phyloP scores from a whole-genome alignment of 768 basidiomycete species.

The Leccinum pellstonianum region DNA sequence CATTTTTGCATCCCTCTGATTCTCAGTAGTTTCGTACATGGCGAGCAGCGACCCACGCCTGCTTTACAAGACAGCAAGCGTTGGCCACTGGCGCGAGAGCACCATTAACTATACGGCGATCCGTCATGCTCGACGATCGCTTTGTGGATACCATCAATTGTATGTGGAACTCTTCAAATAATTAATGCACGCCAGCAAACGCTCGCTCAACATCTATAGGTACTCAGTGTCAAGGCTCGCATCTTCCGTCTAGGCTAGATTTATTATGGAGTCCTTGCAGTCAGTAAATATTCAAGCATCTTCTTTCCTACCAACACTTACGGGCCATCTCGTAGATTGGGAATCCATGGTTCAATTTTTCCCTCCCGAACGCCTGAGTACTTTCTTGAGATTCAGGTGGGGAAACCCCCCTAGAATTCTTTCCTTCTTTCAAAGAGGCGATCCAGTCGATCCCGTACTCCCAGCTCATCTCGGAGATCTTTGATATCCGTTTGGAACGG shows the following conservation, averaged over 20 bases:
- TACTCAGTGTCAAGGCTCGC: constrained; percentile 8
- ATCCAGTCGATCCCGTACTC: constrained; percentile 10
- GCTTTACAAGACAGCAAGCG: constrained; percentile 3
- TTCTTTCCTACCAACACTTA: background rate
- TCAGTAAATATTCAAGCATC: constrained; percentile 13
- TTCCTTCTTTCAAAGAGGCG: constrained; percentile 5
- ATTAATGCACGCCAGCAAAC: background rate
- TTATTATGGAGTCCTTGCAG: constrained; percentile 29
- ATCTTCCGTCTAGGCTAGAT: constrained; percentile 14
- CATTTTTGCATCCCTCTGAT: constrained; percentile 4
- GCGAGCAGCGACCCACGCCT: constrained; percentile 9
- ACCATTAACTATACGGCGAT: background rate
- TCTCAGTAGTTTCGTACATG: constrained; percentile 9
- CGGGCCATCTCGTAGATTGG: constrained; percentile 15
- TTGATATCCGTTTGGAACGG: constrained; percentile 15
- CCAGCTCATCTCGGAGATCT: constrained; percentile 15
- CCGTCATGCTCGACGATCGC: constrained; percentile 21
- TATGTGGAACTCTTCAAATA: constrained; percentile 10
- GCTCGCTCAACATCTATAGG: background rate
- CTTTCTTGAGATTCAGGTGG: constrained; percentile 6
- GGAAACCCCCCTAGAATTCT: constrained; percentile 6
- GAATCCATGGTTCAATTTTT: constrained; percentile 13
- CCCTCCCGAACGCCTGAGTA: background rate
- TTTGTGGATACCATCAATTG: constrained; percentile 24
- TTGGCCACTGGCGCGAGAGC: background rate